Evolutionary conservation across 768 basidiomycete genomes (phyloP), one percentile per base, ranked within the genome.

Genomic region (Naganishia onofrii): DNA sequence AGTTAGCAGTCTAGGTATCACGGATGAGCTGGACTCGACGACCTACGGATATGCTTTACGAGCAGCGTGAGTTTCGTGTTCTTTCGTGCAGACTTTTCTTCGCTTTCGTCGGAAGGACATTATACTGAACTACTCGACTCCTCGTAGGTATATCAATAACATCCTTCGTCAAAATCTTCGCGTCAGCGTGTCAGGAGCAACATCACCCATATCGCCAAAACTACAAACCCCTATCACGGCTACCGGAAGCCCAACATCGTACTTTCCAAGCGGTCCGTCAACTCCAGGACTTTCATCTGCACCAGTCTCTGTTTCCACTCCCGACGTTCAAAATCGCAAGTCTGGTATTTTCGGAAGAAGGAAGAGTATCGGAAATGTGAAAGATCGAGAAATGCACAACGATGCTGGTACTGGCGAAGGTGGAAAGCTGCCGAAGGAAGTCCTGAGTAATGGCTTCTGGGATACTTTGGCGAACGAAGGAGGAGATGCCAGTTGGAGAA

Each of bases 361-460:
- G 60, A 73, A 58, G 57, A 72, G 72, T n/a, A 46, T 63, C 21
- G 9, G 21, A 26, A 63, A 63, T 17, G 2, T 29, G 23, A 42
- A 44, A 63, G 38, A 42, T 1, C 57, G 57, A 28, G 38, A 63
- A 8, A n/a, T 42, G 38, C 26, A 21, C 17, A 19, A 2, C 46
- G 53, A 57, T 34, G 21, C 44, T 15, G n/a, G 52, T 19, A 53
- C 29, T 36, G 73, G 70, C n/a, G 70, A 46, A 17, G 73, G 23
- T 5, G 51, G 67, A 32, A 80, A 80, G 72, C 65, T 80, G 23
- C 78, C 78, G 0, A 79, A 76, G 57, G 79, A 80, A 69, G 79
- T 77, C 52, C 72, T 80, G 38, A 63, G 36, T 63, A 56, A 71
- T 23, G 77, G 77, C 32, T 79, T 80, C 56, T 80, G 79, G 79